Evolutionary conservation across 1,284 basidiomycete species (phyloP), one percentile per base, ranked within the genome.

Genomic region (Ustilago crameri): DNA sequence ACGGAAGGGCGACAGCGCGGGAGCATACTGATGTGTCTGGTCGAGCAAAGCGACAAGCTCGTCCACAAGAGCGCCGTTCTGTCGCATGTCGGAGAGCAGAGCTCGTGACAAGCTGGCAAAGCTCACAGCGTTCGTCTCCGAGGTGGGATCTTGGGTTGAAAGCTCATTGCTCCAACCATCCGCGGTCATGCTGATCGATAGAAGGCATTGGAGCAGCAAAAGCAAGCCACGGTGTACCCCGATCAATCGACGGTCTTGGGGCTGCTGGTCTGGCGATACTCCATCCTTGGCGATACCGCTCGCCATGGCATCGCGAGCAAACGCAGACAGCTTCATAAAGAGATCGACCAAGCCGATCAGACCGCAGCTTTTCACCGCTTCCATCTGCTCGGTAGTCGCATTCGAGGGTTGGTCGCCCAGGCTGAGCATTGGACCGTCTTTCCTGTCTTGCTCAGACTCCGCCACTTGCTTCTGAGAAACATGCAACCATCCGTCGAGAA

Each of bases 1-100:
- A 27, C 67, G 61, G 53, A 78, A 78, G 1, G 76, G 76, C 10
- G 76, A 78, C 17, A 76, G 34, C 2, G 76, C 62, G 1, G 76
- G 76, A 15, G 71, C 68, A 30, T 66, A 76, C 32, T 51, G 52
- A 18, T 65, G 56, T 20, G 66, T 68, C 43, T 65, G 60, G 27
- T 74, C 51, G 14, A 78, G 41, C 15, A 78, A 51, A 2, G 42
- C 63, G 9, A 65, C 55, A 9, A 68, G 50, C 52, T 66, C 68
- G 41, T 58, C 64, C 5, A 58, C 45, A 44, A 65, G 54, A 3
- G 49, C 49, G 15, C 27, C 5, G 26, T 52, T 43, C 17, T 35
- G 1, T 12, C 64, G 53, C 55, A 68, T 55, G 9, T 46, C 32
- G 5, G 27, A 53, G 9, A 72, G 40, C 18, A 62, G 30, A 18